These are phyloP conservation scores for Epichloe gansuensis DNA, from an alignment of 2,329 filamentous ascomycete genomes.

Conservation along the genomic window DNA sequence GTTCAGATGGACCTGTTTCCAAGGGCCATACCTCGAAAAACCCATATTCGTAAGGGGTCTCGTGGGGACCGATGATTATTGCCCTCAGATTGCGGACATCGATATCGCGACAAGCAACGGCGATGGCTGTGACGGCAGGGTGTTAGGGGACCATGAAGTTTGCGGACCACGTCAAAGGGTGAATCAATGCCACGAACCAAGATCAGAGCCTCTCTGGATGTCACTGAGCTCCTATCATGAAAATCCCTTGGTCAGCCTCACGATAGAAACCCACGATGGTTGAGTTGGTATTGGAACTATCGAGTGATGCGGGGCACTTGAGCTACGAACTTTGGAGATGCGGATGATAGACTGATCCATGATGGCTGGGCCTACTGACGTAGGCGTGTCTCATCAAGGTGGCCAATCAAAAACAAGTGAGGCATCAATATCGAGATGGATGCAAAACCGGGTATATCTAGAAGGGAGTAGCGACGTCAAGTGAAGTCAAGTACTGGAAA, in stretches of 20 bases:
- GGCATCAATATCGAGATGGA: neutral
- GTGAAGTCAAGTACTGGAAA: neutral
- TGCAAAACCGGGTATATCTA: neutral
- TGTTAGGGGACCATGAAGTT: neutral
- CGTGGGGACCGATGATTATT: conserved; percentile 81
- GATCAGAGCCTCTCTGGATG: conserved; percentile 69
- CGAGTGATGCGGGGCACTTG: conserved; percentile 8
- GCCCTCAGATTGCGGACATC: conserved; percentile 83
- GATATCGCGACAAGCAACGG: conserved; percentile 73
- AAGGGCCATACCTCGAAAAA: conserved; percentile 69
- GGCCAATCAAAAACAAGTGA: neutral
- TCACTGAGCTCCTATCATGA: conserved; percentile 62
- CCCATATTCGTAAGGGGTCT: conserved; percentile 92
- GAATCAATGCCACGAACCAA: conserved; percentile 46
- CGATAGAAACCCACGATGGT: conserved; percentile 9
- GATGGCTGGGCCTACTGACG: conserved; percentile 8
- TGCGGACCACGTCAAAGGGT: neutral
- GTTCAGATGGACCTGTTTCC: neutral
- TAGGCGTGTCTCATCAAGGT: neutral
- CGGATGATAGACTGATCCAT: conserved; percentile 75
- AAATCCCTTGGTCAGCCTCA: conserved; percentile 6
- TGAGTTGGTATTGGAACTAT: conserved; percentile 8
- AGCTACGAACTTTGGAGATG: conserved; percentile 58
- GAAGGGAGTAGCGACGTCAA: neutral
- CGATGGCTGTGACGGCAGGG: conserved; percentile 46